Evolutionary conservation across 768 basidiomycete genomes (phyloP), one percentile per base, ranked within the genome.

Genomic region (Dentipellis sp.): DNA sequence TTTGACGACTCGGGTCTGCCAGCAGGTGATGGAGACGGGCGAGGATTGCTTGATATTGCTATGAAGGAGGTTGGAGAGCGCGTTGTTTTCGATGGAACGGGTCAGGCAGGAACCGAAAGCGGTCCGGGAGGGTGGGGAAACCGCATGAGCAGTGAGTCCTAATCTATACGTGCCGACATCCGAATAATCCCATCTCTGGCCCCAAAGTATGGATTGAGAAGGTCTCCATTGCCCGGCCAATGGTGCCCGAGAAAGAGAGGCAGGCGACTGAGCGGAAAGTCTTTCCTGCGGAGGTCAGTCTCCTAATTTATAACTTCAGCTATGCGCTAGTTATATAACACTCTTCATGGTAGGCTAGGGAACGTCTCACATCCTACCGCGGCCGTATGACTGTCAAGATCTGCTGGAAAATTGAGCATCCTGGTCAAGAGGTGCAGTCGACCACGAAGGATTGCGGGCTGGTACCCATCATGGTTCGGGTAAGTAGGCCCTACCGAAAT

Each of bases 381-480:
- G 93, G 91, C 5, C 82, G 86, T 48, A 91, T 98, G 87, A 87
- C 82, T 17, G 83, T 86, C 45, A 90, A 88, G 68, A 67, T 98
- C 40, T 84, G 84, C 62, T 97, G 92, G 91, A 83, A 80, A 39
- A 81, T 94, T 55, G 79, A 78, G 23, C 70, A 70, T 37, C 78
- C 83, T 54, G 81, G 80, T n/a, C 82, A 86, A 50, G 75, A 76
- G 8, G 79, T 86, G 53, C 82, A 84, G 62, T 78, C 80, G 58
- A 79, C 84, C 40, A 86, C 72, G 52, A 73, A 86, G 63, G 95
- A 98, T 56, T 94, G 94, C 67, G 97, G 97, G 56, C 76, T 91
- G 36, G 74, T 97, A 14, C 97, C 97, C 3, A 86, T 99, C 71
- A 98, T 99, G 97, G 87, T 97, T 71, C 83, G 93, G 67, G 93